Conservation (phyloP, 2,329 filamentous ascomycete species). For the Talaromyces sp. region DNA sequence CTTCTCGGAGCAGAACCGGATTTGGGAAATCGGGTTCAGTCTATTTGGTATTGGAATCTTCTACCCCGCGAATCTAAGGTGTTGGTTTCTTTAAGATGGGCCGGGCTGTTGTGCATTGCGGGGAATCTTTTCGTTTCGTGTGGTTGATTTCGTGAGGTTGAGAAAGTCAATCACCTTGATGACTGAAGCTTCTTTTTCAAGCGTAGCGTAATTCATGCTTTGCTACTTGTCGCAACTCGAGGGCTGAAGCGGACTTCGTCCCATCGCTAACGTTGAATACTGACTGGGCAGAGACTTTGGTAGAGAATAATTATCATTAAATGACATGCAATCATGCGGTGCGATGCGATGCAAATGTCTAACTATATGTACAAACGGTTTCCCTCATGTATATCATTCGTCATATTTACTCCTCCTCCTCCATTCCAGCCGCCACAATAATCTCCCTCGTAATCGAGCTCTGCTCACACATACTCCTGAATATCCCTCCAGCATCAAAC, state of each 20-base stretch:
- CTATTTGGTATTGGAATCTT: neutral
- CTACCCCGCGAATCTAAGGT: neutral
- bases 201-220: neutral
- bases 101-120: neutral
- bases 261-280: no score
- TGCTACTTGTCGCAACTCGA: neutral
- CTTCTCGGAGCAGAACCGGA: neutral
- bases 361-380: neutral
- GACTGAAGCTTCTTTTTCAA: neutral
- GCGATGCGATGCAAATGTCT: neutral
- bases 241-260: no score
- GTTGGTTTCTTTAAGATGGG: neutral
- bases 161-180: neutral
- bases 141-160: neutral
- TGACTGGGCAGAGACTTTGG: no score
- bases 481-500: constrained; percentile 59
- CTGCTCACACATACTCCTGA: constrained; percentile 78
- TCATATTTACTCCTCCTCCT: neutral
- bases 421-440: constrained; percentile 19
- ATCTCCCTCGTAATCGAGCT: constrained; percentile 61
- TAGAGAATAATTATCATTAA: neutral
- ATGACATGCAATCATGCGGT: neutral
- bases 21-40: neutral
- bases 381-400: no score
- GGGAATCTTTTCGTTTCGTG: neutral